Base-by-base conservation (phyloP, 371 early-diverging fungal genomes). In the Batrachochytrium dendrobatidis region DNA sequence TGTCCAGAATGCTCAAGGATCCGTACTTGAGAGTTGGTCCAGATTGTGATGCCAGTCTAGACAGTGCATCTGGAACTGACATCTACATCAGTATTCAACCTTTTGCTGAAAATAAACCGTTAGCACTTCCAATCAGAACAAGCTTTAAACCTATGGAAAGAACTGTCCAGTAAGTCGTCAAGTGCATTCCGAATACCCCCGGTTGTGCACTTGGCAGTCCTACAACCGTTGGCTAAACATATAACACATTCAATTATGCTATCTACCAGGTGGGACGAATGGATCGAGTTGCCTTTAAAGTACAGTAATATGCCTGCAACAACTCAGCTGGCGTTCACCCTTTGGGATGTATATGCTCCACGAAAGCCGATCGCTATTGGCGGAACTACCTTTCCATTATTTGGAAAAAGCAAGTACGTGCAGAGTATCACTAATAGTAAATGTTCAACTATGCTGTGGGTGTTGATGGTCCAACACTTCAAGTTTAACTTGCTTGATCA, bases 271-370 rank as follows among this genome's bases (percentile, higher is more conserved):
- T 92, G 92, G 92, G 86, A 91, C 67, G 94, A 94, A 75, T 93
- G 95, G 94, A 67, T 96, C 28, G 75, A 80, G 17, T 71, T 96
- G 34, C 94, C 96, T 1, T 76, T 93, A 54, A 86, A 83, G 64
- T 92, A 90, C 72, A 71, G 82, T 25, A 91, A 94, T 66, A 66
- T 96, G 30, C 91, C 95, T 0, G 65, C 81, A 4, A 79, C 83
- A 25, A 79, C 92, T 0, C 82, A 83, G 54, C 70, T 90, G 34
- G 79, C 77, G 8, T 75, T 95, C 34, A 86, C 86, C 7, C 79
- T 94, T 6, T 94, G 91, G 92, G 86, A 88, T 59, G 77, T 84
- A 46, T 67, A 74, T 7, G 87, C 84, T 0, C 92, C 93, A 34
- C 75, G 89, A 48, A 81, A 87, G 58, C 77, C 84, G 1, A 68